These are phyloP conservation scores for Cyclotella baltica DNA, from an alignment of 108 stramenopile genomes.

Conservation along the genomic window DNA sequence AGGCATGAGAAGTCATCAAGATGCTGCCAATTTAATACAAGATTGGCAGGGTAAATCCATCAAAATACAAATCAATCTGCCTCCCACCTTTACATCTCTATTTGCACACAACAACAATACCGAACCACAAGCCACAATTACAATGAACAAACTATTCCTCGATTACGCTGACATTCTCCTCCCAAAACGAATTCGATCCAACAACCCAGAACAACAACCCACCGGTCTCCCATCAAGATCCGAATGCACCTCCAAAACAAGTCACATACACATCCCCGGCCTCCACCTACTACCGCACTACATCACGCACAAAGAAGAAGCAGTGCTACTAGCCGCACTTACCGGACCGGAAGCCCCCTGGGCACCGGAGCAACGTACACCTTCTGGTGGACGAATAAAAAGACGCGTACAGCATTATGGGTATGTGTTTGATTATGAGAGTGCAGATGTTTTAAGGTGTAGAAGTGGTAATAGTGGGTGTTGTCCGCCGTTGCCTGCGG, in stretches of 20 bases:
- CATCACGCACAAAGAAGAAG: conserved; percentile 68
- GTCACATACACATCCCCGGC: conserved; percentile 69
- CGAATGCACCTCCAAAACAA: conserved; percentile 86
- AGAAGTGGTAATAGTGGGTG: conserved; percentile 15
- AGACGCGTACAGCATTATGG: conserved; percentile 91
- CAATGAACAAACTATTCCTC: conserved; percentile 59
- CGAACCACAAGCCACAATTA: background rate
- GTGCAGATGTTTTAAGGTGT: conserved; percentile 81
- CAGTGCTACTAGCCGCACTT: conserved; percentile 71
- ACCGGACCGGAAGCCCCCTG: conserved; percentile 88
- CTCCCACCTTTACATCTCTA: conserved; percentile 8
- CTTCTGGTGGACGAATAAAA: conserved; percentile 68
- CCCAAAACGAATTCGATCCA: conserved; percentile 36
- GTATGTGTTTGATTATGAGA: conserved; percentile 93
- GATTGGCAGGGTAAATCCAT: conserved; percentile 65
- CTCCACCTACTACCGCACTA: conserved; percentile 68
- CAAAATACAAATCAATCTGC: conserved; percentile 22
- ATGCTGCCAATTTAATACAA: conserved; percentile 62
- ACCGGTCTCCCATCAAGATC: conserved; percentile 66
- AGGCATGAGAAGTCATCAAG: conserved; percentile 57
- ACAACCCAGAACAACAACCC: conserved; percentile 24
- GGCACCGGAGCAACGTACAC: conserved; percentile 78
- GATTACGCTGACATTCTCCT: conserved; percentile 75
- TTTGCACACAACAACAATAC: conserved; percentile 5
- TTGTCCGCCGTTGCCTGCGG: conserved; percentile 36